phyloP scores from a whole-genome alignment of 2,329 filamentous ascomycete genomes.

The Aurifilum marmelostoma region DNA sequence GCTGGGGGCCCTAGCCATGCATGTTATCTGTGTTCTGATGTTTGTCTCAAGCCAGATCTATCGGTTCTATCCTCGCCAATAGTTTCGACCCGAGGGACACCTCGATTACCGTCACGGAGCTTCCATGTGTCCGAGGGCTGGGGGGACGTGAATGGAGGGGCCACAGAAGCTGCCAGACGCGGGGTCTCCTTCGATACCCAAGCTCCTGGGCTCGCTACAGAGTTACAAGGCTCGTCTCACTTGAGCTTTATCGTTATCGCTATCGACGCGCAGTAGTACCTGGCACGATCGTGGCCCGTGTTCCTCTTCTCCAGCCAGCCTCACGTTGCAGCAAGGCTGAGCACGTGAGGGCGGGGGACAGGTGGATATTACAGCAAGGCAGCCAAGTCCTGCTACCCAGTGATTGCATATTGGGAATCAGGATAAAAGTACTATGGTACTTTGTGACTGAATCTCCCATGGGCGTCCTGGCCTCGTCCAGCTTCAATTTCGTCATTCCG shows the following conservation, averaged over 20 bases:
- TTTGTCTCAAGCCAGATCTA: conserved; percentile 7
- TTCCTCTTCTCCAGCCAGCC: background rate
- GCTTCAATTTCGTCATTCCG: background rate
- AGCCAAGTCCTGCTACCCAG: background rate
- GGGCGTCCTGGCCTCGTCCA: background rate
- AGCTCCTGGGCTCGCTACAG: conserved; percentile 3
- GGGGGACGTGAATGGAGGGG: background rate
- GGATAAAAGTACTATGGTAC: background rate
- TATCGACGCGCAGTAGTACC: conserved; percentile 21
- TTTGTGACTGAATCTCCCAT: background rate
- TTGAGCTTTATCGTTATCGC: conserved; percentile 28
- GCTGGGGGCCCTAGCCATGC: background rate
- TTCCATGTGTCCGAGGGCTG: background rate
- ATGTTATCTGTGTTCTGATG: background rate
- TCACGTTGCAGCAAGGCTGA: conserved; percentile 10
- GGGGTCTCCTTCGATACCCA: background rate
- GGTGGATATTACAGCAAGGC: background rate
- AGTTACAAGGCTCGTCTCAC: conserved; percentile 14
- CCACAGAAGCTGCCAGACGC: background rate
- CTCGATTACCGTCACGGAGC: conserved; percentile 16
- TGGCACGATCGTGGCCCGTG: background rate
- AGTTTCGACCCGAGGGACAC: conserved; percentile 6
- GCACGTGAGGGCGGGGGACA: background rate
- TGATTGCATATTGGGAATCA: background rate
- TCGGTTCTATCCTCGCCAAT: background rate